Base-by-base conservation (phyloP, 2,329 filamentous ascomycete species). In the Colletotrichum trifolii region DNA sequence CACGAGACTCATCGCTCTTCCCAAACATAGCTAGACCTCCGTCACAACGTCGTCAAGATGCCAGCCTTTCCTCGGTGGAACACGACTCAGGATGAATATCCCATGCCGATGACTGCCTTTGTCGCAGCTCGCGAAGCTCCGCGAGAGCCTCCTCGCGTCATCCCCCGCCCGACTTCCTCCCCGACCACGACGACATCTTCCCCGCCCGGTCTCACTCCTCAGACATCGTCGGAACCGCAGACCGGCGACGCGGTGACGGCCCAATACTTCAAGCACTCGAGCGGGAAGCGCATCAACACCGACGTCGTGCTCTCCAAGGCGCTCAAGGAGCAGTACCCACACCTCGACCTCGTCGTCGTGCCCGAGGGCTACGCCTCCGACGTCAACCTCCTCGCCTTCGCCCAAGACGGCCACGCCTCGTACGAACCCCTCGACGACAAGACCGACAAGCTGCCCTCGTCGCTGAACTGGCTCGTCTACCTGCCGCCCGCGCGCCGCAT, bases 311-410 rank as follows among this genome's bases (percentile, higher is more conserved):
- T 85, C 61, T 73, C 78, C 40, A 68, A 71, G 12, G 71, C 79
- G 1, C 74, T 85, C 34, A 77, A 75, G 53, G 69, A 74, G 39
- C 75, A 82, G 54, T 83, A 84, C 60, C 81, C 82, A 4, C 65
- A 75, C 25, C 77, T 82, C 12, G 69, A 79, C 39, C 73, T 84
- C 10, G 75, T 79, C 35, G 75, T 82, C 54, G 75, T 74, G 6
- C 75, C 77, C 2, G 68, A 71, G 15, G 47, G 8, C 17, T 12
- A 47, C 7, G 34, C 35, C n/a, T 55, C 42, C 34, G 38, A 42
- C 25, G 17, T 42, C 65, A 71, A 82, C 61, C 73, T 85, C n/a
- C 72, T 83, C 2, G 71, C 69, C 5, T 85, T 77, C 49, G 82
- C 83, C 4, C 65, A 69, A 0, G 73, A 76, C 6, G 82, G 82